These are phyloP conservation scores for Boletellus ananas DNA, from an alignment of 768 basidiomycete species.

Conservation along the genomic window DNA sequence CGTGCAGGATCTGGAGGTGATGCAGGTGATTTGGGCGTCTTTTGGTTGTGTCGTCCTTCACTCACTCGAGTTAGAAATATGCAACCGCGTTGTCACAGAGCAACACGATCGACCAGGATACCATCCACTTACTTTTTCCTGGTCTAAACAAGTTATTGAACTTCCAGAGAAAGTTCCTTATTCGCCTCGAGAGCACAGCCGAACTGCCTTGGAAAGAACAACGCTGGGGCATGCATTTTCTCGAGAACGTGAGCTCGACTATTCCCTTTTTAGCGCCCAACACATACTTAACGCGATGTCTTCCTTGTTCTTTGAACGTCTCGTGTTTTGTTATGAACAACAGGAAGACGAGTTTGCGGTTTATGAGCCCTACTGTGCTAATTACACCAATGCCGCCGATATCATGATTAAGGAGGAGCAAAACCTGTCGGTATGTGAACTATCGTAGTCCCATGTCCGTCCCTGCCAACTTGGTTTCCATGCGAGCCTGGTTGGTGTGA, in stretches of 20 bases:
- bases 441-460: conserved; percentile 5
- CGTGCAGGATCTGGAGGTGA: conserved; percentile 92
- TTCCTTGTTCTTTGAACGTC: conserved; percentile 40
- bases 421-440: conserved; percentile 68
- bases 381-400: conserved; percentile 84
- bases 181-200: conserved; percentile 81
- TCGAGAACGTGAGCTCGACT: conserved; percentile 62
- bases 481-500: conserved; percentile 23
- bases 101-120: conserved; percentile 89
- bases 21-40: conserved; percentile 64
- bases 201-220: conserved; percentile 81
- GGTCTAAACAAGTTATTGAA: conserved; percentile 93
- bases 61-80: conserved; percentile 64
- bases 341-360: conserved; percentile 95
- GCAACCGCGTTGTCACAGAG: conserved; percentile 76
- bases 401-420: conserved; percentile 84
- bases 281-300: conserved; percentile 36
- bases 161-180: conserved; percentile 92
- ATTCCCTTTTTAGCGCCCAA: conserved; percentile 10
- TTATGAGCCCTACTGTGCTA: conserved; percentile 97
- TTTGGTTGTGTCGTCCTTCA: conserved; percentile 2
- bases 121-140: conserved; percentile 93
- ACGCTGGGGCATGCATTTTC: conserved; percentile 83
- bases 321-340: conserved; percentile 36
- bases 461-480: conserved; percentile 11